These are phyloP conservation scores for Scheffersomyces stipitis DNA, from an alignment of 805 yeast genomes.

Conservation along the genomic window DNA sequence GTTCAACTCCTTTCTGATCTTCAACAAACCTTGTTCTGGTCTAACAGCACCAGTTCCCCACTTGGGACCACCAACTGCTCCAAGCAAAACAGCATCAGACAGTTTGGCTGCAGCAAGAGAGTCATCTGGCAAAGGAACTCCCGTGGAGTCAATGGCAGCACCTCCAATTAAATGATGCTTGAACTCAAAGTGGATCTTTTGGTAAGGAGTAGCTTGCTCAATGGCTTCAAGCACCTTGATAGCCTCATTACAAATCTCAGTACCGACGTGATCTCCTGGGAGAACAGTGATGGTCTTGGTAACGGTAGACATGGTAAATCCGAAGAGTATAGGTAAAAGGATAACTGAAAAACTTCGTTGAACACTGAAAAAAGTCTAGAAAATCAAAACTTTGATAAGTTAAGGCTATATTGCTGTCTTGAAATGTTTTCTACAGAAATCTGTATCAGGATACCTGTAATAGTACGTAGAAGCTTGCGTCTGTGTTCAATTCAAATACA, in stretches of 20 bases:
- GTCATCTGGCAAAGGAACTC: slow-evolving; percentile 84
- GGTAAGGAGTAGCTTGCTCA: slow-evolving; percentile 44
- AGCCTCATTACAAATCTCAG: slow-evolving; percentile 87
- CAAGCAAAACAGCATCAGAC: slow-evolving; percentile 93
- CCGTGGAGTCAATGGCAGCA: slow-evolving; percentile 97
- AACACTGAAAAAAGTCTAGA: no score
- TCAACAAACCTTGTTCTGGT: slow-evolving; percentile 94
- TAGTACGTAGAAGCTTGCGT: no score
- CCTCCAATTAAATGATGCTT: slow-evolving; percentile 92
- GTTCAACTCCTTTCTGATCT: slow-evolving; percentile 91
- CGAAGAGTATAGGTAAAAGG: no score
- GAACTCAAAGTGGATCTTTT: slow-evolving; percentile 63
- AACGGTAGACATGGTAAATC: no score
- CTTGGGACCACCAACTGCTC: slow-evolving; percentile 99
- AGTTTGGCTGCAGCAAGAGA: slow-evolving; percentile 78
- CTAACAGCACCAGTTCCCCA: slow-evolving; percentile 98
- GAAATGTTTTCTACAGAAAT: no score
- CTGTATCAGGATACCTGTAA: no score
- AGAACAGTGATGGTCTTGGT: slow-evolving; percentile 77
- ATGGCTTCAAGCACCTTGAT: slow-evolving; percentile 86
- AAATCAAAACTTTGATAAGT: no score
- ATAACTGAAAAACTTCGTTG: no score
- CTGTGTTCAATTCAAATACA: no score
- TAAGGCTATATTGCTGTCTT: no score
- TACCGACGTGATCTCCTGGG: slow-evolving; percentile 98